phyloP scores from a whole-genome alignment of 345 rosid species.

The Boechera stricta region DNA sequence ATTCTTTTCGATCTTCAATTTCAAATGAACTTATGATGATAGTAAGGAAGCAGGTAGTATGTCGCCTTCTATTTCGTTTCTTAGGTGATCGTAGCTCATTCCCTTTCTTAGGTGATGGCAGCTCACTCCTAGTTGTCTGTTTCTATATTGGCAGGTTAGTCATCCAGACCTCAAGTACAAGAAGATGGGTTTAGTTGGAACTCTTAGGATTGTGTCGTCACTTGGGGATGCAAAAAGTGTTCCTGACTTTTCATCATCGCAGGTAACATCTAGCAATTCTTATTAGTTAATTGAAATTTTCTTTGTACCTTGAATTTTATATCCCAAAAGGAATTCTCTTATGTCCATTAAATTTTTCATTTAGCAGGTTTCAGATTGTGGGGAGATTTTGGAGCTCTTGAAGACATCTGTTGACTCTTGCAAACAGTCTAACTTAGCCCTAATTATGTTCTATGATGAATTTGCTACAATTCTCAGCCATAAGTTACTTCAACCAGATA shows the following conservation, averaged over 20 bases:
- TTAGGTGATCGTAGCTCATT: constrained; percentile 24
- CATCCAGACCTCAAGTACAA: constrained; percentile 81
- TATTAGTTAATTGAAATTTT: constrained; percentile 5
- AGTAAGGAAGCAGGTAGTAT: constrained; percentile 76
- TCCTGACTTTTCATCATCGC: constrained; percentile 48
- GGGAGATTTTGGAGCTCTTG: constrained; percentile 80
- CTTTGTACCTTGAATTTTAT: background rate
- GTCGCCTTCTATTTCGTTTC: constrained; percentile 21
- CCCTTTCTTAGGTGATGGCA: constrained; percentile 12
- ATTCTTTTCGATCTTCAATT: constrained; percentile 60
- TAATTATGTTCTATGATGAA: constrained; percentile 78
- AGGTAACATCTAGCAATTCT: constrained; percentile 50
- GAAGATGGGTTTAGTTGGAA: constrained; percentile 87
- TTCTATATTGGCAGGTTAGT: constrained; percentile 56
- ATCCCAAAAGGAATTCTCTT: constrained; percentile 8
- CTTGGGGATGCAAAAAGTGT: constrained; percentile 58
- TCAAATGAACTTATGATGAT: constrained; percentile 83
- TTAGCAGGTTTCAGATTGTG: constrained; percentile 65
- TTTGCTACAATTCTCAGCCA: constrained; percentile 57
- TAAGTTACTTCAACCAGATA: constrained; percentile 65
- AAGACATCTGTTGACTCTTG: constrained; percentile 72
- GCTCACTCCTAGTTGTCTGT: constrained; percentile 2
- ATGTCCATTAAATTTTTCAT: constrained; percentile 1
- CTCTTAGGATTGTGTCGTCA: constrained; percentile 69
- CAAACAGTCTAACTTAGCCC: constrained; percentile 59